phyloP scores from a whole-genome alignment of 2,329 filamentous ascomycete genomes.

The Lachnellula hyalina region DNA sequence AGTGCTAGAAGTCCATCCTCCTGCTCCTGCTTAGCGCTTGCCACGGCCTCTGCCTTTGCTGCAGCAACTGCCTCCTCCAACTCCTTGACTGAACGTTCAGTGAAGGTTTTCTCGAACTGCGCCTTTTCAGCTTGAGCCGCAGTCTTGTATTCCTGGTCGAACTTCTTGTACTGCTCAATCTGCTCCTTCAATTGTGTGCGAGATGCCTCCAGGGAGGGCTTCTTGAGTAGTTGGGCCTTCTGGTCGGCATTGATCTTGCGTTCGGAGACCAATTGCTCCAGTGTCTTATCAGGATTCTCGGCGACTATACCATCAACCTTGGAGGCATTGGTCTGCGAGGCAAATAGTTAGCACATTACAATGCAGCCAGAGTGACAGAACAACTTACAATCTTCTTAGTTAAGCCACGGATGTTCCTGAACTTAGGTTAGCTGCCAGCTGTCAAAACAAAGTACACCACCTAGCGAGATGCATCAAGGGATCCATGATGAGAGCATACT shows the following conservation, averaged over 20 bases:
- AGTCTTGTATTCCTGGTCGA: constrained; percentile 65
- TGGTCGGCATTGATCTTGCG: constrained; percentile 79
- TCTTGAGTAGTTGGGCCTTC: constrained; percentile 71
- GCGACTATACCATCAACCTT: constrained; percentile 67
- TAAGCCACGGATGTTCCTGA: constrained; percentile 81
- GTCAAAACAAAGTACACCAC: constrained; percentile 7
- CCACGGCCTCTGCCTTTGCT: constrained; percentile 45
- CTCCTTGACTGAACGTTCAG: constrained; percentile 42
- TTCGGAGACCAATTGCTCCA: constrained; percentile 65
- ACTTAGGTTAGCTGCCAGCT: constrained; percentile 9
- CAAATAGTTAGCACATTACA: constrained; percentile 13
- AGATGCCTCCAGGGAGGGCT: constrained; percentile 64
- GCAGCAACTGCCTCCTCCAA: constrained; percentile 45
- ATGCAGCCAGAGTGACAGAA: not conserved
- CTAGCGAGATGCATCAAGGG: no score
- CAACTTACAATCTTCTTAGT: constrained; percentile 85
- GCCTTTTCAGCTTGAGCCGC: constrained; percentile 53
- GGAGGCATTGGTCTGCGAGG: constrained; percentile 56
- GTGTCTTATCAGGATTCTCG: constrained; percentile 63
- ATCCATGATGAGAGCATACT: constrained; percentile 51
- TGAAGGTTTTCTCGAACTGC: constrained; percentile 53
- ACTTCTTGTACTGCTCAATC: constrained; percentile 66
- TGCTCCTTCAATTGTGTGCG: constrained; percentile 69
- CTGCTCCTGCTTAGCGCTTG: constrained; percentile 50
- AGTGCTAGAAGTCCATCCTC: constrained; percentile 63